These are phyloP conservation scores for Sparassis latifolia DNA, from an alignment of 1,284 basidiomycete genomes.

Conservation along the genomic window DNA sequence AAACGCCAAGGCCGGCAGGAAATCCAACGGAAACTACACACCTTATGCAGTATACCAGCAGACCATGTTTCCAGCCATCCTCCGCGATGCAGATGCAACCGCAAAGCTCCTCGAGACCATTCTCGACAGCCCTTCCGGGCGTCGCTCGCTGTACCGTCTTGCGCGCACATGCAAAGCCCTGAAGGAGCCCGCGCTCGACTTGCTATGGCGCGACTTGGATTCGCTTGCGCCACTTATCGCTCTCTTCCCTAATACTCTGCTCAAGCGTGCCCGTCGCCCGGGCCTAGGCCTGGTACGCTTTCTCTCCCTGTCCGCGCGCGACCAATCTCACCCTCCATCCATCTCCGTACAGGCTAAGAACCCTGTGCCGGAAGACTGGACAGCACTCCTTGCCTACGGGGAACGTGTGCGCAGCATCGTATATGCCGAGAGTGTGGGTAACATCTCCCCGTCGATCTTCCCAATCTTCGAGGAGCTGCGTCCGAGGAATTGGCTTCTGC, in stretches of 20 bases:
- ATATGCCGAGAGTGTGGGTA: constrained; percentile 62
- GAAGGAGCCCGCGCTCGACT: constrained; percentile 62
- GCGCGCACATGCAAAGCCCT: constrained; percentile 68
- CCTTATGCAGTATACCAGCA: constrained; percentile 40
- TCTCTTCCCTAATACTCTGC: constrained; percentile 57
- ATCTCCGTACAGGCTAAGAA: constrained; percentile 40
- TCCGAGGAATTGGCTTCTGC: constrained; percentile 57
- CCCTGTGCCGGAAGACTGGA: constrained; percentile 63
- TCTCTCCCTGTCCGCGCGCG: constrained; percentile 9
- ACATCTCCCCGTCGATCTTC: constrained; percentile 57
- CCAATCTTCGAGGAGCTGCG: constrained; percentile 55
- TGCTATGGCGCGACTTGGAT: constrained; percentile 73
- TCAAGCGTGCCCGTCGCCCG: constrained; percentile 63
- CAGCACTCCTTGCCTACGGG: constrained; percentile 53
- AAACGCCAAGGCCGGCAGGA: constrained; percentile 18
- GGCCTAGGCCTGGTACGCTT: constrained; percentile 66
- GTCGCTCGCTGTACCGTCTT: constrained; percentile 51
- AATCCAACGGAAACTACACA: constrained; percentile 31
- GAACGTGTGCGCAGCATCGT: constrained; percentile 58
- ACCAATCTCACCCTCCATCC: constrained; percentile 10
- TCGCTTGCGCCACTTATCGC: constrained; percentile 64
- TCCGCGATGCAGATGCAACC: constrained; percentile 57
- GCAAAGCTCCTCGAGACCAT: constrained; percentile 63
- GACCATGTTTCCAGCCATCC: constrained; percentile 48
- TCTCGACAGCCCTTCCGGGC: constrained; percentile 58